Evolutionary conservation across 805 yeast genomes (phyloP).

Genomic region (Starmerella tilneyi): DNA sequence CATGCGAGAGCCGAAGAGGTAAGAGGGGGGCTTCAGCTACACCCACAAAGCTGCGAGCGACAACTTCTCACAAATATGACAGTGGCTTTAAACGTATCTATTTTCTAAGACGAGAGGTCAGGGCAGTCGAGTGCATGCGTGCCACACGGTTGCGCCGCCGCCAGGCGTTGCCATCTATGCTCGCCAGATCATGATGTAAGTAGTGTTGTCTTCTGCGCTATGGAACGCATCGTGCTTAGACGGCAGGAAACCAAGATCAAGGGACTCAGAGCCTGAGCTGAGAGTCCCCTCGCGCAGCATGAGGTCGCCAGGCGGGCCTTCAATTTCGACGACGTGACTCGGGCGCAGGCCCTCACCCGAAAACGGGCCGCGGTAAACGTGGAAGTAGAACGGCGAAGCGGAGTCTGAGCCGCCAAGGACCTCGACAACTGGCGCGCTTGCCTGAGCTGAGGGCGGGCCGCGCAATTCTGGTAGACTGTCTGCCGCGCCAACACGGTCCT

Average conservation of each 20-base stretch:
- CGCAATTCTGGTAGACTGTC: background rate
- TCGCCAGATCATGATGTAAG: slow-evolving; percentile 24
- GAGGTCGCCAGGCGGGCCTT: slow-evolving; percentile 17
- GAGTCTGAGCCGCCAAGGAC: slow-evolving; percentile 10
- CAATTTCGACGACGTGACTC: slow-evolving; percentile 19
- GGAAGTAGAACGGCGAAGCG: slow-evolving; percentile 15
- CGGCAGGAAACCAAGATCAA: slow-evolving; percentile 8
- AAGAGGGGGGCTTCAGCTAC: background rate
- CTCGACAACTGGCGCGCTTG: background rate
- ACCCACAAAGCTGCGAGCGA: too few relatives aligned
- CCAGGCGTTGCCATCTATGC: background rate
- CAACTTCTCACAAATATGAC: too few relatives aligned
- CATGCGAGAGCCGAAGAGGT: too few relatives aligned
- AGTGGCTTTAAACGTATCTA: too few relatives aligned
- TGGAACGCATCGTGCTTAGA: slow-evolving; percentile 15
- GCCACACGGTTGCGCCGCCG: too few relatives aligned
- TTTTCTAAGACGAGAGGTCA: too few relatives aligned
- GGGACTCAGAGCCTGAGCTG: background rate
- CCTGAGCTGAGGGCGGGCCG: background rate
- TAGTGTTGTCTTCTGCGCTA: slow-evolving; percentile 19
- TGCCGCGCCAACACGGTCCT: too few relatives aligned
- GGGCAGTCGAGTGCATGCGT: too few relatives aligned
- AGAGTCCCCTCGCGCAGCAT: background rate
- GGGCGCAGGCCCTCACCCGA: slow-evolving; percentile 19
- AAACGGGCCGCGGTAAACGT: slow-evolving; percentile 21